Percentiles rank a stretch among this genome's conserved stretches.
Evolutionary conservation across 2,329 filamentous ascomycete species (phyloP).

Genomic region (Gnomoniopsis sp.): DNA sequence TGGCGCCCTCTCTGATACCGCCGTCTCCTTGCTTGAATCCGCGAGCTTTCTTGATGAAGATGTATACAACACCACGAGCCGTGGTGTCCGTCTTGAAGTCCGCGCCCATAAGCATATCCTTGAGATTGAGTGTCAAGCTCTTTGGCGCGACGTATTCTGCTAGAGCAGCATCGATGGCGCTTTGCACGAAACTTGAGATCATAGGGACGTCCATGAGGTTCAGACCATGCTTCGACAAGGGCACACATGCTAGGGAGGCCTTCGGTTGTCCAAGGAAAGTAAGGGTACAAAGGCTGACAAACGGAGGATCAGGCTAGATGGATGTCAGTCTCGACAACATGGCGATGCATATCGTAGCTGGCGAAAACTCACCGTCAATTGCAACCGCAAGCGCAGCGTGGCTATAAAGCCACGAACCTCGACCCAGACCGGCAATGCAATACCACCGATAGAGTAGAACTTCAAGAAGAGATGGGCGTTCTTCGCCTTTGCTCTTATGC

Average conservation of each 20-base stretch:
- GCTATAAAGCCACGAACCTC: constrained; percentile 71
- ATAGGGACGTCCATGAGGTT: constrained; percentile 75
- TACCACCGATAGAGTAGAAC: constrained; percentile 61
- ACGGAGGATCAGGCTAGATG: constrained; percentile 64
- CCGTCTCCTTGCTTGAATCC: constrained; percentile 71
- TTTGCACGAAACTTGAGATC: constrained; percentile 73
- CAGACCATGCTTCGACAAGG: constrained; percentile 63
- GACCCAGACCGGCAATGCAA: constrained; percentile 66
- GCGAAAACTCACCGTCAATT: constrained; percentile 47
- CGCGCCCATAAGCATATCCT: constrained; percentile 74
- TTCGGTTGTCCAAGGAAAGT: constrained; percentile 74
- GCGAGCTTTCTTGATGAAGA: constrained; percentile 63
- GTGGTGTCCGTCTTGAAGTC: constrained; percentile 75
- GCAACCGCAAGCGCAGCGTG: constrained; percentile 64
- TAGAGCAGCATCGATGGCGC: constrained; percentile 68
- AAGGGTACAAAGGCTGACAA: constrained; percentile 71
- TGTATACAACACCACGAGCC: constrained; percentile 60
- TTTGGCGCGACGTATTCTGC: constrained; percentile 75
- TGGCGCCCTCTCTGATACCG: constrained; percentile 58
- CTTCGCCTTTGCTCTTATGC: constrained; percentile 60
- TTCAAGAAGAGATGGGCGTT: constrained; percentile 71
- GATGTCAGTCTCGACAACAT: background rate
- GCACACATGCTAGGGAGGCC: constrained; percentile 67
- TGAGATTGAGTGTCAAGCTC: constrained; percentile 68
- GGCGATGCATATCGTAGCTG: background rate